These are phyloP conservation scores for Hippophae rhamnoides DNA, from an alignment of 306 rosid genomes.

Conservation along the genomic window DNA sequence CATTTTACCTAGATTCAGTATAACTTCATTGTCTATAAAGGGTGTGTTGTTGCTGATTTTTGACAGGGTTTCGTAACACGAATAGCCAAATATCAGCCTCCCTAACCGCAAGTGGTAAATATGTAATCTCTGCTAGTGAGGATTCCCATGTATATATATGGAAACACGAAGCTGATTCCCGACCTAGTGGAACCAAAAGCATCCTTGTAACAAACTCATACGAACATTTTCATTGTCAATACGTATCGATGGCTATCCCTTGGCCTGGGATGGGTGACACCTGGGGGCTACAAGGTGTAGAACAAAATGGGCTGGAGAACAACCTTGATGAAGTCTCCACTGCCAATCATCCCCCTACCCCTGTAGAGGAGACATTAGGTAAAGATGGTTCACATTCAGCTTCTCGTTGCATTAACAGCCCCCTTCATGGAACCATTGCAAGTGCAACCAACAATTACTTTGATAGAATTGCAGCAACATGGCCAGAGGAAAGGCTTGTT, in stretches of 20 bases:
- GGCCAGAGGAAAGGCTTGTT: slow-evolving; percentile 87
- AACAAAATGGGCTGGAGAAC: slow-evolving; percentile 43
- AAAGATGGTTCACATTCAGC: slow-evolving; percentile 41
- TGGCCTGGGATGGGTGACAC: slow-evolving; percentile 84
- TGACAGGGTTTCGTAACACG: slow-evolving; percentile 78
- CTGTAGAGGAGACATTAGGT: slow-evolving; percentile 61
- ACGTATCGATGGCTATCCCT: slow-evolving; percentile 78
- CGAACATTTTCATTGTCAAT: slow-evolving; percentile 90
- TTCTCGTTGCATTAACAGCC: slow-evolving; percentile 50
- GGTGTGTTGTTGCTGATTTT: slow-evolving; percentile 21
- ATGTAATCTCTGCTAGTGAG: slow-evolving; percentile 87
- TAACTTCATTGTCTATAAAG: slow-evolving; percentile 9
- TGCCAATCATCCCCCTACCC: slow-evolving; percentile 91
- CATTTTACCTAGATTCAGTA: slow-evolving; percentile 12
- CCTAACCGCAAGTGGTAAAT: slow-evolving; percentile 69
- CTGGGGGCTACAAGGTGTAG: slow-evolving; percentile 54
- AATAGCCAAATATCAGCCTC: slow-evolving; percentile 82
- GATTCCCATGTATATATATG: slow-evolving; percentile 87
- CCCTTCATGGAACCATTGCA: slow-evolving; percentile 72
- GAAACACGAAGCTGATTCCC: slow-evolving; percentile 88
- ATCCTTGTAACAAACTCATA: slow-evolving; percentile 56
- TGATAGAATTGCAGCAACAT: slow-evolving; percentile 86
- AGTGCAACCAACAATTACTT: slow-evolving; percentile 72
- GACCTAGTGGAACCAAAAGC: slow-evolving; percentile 72
- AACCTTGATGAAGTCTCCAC: slow-evolving; percentile 46